phyloP scores from a whole-genome alignment of 2,329 filamentous ascomycete genomes.

The Fusarium lyarnte region DNA sequence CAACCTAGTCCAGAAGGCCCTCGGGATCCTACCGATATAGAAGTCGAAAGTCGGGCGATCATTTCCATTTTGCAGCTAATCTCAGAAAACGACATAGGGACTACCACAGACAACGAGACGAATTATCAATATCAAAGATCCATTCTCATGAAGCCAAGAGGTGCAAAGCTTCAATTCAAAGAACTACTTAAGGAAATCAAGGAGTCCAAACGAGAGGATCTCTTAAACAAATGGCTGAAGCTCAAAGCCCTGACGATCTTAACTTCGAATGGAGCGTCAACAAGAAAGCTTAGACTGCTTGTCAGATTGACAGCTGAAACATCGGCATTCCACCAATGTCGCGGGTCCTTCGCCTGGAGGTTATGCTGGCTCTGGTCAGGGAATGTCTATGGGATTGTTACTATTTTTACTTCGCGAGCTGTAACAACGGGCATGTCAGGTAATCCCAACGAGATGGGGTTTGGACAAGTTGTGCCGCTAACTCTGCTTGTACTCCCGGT shows the following conservation, averaged over 20 bases:
- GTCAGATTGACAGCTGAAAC: accelerated
- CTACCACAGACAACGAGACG: background rate
- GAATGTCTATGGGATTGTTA: background rate
- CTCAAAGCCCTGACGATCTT: background rate
- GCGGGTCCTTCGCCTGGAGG: background rate
- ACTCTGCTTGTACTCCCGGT: background rate
- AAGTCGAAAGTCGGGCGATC: background rate
- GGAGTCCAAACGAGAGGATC: background rate
- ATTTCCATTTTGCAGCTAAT: background rate
- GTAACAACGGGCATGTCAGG: background rate
- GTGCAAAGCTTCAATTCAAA: accelerated
- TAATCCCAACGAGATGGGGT: background rate
- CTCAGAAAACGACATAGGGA: accelerated
- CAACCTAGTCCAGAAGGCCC: accelerated
- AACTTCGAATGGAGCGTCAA: accelerated
- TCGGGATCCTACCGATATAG: accelerated
- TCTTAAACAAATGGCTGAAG: background rate
- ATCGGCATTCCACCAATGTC: conserved; percentile 1
- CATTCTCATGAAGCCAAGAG: accelerated
- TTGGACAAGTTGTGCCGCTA: background rate
- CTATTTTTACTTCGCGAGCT: background rate
- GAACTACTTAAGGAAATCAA: accelerated
- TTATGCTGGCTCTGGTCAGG: background rate
- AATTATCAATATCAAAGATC: too few relatives aligned
- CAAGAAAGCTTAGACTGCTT: accelerated